Percentiles rank a stretch among this genome's conserved stretches.
These are phyloP conservation scores for Podospora appendiculata DNA, from an alignment of 495 filamentous ascomycete genomes.

Conservation along the genomic window DNA sequence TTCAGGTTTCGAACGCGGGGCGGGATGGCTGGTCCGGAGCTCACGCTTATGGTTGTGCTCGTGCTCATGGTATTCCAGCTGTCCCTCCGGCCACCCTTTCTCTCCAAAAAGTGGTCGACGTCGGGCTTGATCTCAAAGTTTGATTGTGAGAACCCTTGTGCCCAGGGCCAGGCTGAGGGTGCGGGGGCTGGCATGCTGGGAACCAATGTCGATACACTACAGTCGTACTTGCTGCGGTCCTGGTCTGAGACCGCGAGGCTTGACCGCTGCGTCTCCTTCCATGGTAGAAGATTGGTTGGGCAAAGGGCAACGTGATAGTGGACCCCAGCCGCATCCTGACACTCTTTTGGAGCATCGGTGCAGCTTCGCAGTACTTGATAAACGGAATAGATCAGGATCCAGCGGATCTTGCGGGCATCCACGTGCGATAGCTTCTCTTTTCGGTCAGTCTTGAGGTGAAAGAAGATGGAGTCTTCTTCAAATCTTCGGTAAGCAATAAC, in stretches of 20 bases:
- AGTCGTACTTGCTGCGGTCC: neutral
- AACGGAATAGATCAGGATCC: slow-evolving; percentile 63
- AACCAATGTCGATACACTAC: neutral
- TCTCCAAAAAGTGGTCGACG: slow-evolving; percentile 29
- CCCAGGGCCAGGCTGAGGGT: neutral
- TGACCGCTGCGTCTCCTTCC: slow-evolving; percentile 22
- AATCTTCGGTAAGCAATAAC: slow-evolving; percentile 39
- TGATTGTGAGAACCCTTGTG: neutral
- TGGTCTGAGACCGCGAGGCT: slow-evolving; percentile 8
- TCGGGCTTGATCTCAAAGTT: slow-evolving; percentile 31
- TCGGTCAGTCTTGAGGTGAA: slow-evolving; percentile 27
- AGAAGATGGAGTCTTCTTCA: slow-evolving; percentile 35
- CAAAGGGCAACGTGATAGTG: slow-evolving; percentile 37
- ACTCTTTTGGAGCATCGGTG: slow-evolving; percentile 28
- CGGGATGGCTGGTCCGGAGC: slow-evolving; percentile 5
- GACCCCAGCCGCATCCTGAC: slow-evolving; percentile 22
- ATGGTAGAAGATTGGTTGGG: slow-evolving; percentile 31
- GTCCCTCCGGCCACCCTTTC: slow-evolving; percentile 19
- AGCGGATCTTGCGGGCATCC: slow-evolving; percentile 58
- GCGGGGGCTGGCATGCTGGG: neutral
- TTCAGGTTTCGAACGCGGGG: slow-evolving; percentile 17
- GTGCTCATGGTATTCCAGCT: neutral
- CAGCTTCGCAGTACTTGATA: slow-evolving; percentile 56
- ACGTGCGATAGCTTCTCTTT: slow-evolving; percentile 33
- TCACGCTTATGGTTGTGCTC: neutral